Evolutionary conservation across 768 basidiomycete species (phyloP), one percentile per base, ranked within the genome.

Genomic region (Suillus paluster): DNA sequence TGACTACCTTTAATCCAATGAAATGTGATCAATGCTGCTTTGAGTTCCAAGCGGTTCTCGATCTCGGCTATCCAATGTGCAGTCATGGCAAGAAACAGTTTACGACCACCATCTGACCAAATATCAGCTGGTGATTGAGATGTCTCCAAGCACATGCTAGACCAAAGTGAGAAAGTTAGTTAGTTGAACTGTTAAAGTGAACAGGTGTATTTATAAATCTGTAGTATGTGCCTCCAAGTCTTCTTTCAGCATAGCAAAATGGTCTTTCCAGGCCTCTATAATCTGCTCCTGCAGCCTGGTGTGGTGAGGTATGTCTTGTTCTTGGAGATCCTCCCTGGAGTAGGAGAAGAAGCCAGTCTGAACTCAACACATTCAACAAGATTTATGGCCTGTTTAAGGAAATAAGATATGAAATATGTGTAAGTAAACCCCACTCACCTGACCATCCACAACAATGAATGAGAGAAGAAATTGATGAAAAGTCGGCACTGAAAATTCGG

Each of bases 91-190:
- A 80, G 66, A 56, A 64, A 77, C 11, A 69, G 57, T 3, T 39
- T 17, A 4, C 73, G 71, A 44, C n/a, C n/a, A n/a, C n/a, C n/a
- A n/a, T n/a, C n/a, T 8, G 61, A 69, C 79, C 79, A 81, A 2
- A 79, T 62, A 50, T 80, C 78, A 19, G 64, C 65, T n/a, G 4
- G 77, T 81, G 36, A 73, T 70, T 2, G 73, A 63, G 57, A 63
- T 61, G 38, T 39, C 38, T 39, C 38, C 38, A 39, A 39, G 6
- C 10, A 14, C 38, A 39, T 39, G 38, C 38, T 39, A 39, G 38
- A 39, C 38, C 38, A 39, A 39, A 39, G 38, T 39, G 38, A 39
- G 8, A 39, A 39, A 39, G 38, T 39, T 39, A 39, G 38, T 39
- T 39, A 39, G 38, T n/a, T n/a, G n/a, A n/a, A n/a, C n/a, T n/a